These are phyloP conservation scores for Tagetes erecta DNA, from an alignment of 129 eudicot species.

Conservation along the genomic window DNA sequence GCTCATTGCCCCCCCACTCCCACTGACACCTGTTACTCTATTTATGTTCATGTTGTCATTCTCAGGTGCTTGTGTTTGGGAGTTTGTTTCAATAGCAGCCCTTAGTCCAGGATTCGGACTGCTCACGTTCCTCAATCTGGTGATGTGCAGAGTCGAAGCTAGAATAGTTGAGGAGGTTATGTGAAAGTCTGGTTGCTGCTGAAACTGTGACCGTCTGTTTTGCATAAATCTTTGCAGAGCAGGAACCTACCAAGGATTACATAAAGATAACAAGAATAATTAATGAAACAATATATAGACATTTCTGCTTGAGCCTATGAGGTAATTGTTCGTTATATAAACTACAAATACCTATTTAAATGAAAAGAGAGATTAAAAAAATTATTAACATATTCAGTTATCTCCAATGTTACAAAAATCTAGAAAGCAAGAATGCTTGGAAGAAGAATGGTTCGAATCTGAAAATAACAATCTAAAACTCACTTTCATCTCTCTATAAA, in stretches of 20 bases:
- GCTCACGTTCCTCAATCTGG: conserved; percentile 39
- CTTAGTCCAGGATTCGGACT: conserved; percentile 17
- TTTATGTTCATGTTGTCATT: conserved; percentile 39
- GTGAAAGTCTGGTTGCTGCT: conserved; percentile 94
- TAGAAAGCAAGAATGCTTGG: too few species aligned
- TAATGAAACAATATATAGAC: not conserved
- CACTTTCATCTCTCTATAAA: too few species aligned
- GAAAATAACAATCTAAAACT: too few species aligned
- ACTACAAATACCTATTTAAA: too few species aligned
- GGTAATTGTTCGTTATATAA: too few species aligned
- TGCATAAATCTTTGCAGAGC: conserved; percentile 95
- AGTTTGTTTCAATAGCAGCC: conserved; percentile 14
- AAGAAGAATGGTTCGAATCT: too few species aligned
- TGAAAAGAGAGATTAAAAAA: too few species aligned
- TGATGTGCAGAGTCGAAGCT: conserved; percentile 91
- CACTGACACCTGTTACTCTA: conserved; percentile 26
- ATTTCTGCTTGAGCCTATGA: too few species aligned
- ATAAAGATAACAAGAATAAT: not conserved
- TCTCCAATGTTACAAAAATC: too few species aligned
- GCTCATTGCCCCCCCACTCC: conserved; percentile 45
- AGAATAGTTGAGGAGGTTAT: conserved; percentile 84
- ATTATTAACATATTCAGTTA: too few species aligned
- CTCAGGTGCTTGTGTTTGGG: conserved; percentile 36
- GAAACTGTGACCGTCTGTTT: conserved; percentile 80
- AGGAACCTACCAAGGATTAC: conserved; percentile 60